Base-by-base conservation (phyloP, 345 rosid genomes). In the Sapria himalayana region DNA sequence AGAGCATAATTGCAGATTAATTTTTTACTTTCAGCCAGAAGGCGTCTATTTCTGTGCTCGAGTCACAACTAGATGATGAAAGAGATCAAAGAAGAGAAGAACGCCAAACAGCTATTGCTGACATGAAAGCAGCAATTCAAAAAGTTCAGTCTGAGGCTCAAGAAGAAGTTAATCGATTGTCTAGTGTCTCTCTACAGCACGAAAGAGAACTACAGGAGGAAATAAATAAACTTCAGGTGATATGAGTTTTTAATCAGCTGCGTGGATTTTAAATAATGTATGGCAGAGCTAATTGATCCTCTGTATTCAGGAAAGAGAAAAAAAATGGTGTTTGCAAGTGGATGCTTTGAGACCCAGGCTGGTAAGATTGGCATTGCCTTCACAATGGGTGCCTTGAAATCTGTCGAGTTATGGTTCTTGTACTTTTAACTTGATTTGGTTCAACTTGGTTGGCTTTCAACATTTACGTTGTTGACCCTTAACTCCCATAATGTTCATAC, bases 141-240 rank as follows among this genome's bases (percentile, higher is more conserved):
- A 76, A 63, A 72, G 74, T 71, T 49, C 98, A 72, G 54, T 41
- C 50, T 41, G 95, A 76, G 57, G 74, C 74, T 48, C 78, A 72
- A 52, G 91, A 67, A 47, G 91, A 82, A 59, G 12, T 70, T 56
- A 77, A 73, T 60, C 67, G 71, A 39, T 33, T 58, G 39, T 61
- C 91, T 34, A 72, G 73, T 65, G 62, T 64, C 42, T 74, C 85
- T 27, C 56, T 57, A 49, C 73, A 54, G 54, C 76, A 57, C 31
- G 91, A 79, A 64, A 67, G 52, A 51, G 91, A 82, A 48, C 85
- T 72, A 50, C 78, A 70, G 52, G 84, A 76, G 68, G 67, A 74
- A 46, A 76, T 89, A 44, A 72, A 63, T 56, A 89, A 73, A 69
- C 78, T 82, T 56, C 82, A 78, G 82, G 98, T 78, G 10, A 45